Evolutionary conservation across 2,329 filamentous ascomycete species (phyloP).

Genomic region (Diaporthe caulivora): DNA sequence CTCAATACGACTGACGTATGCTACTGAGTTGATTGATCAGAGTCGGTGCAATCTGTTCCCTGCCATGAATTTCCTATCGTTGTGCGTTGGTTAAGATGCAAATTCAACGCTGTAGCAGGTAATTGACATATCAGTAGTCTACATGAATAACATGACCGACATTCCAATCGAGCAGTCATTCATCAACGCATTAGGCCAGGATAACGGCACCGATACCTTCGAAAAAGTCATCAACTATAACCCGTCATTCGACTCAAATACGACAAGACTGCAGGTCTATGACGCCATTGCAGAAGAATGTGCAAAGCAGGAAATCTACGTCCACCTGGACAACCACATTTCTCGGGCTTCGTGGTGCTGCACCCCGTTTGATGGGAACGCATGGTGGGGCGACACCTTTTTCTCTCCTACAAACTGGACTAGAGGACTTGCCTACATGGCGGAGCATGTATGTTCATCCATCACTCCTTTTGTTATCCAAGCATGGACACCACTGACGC

Average conservation of each 20-base stretch:
- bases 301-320: slow-evolving; percentile 65
- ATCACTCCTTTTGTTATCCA: neutral
- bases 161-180: slow-evolving; percentile 60
- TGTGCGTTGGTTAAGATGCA: too few species aligned
- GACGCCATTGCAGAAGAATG: slow-evolving; percentile 73
- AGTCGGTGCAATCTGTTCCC: slow-evolving; percentile 41
- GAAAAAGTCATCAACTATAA: slow-evolving; percentile 67
- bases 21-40: slow-evolving; percentile 74
- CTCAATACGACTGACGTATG: slow-evolving; percentile 71
- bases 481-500: slow-evolving; percentile 40
- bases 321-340: slow-evolving; percentile 73
- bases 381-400: slow-evolving; percentile 72
- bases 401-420: slow-evolving; percentile 72
- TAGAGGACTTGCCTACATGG: slow-evolving; percentile 71
- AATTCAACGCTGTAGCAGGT: too few species aligned
- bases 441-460: slow-evolving; percentile 61
- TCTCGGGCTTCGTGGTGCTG: slow-evolving; percentile 72
- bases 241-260: slow-evolving; percentile 65
- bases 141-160: slow-evolving; percentile 60
- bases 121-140: slow-evolving; percentile 44
- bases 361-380: slow-evolving; percentile 64
- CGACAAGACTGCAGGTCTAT: slow-evolving; percentile 69
- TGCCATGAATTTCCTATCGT: too few species aligned
- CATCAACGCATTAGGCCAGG: slow-evolving; percentile 58
- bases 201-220: slow-evolving; percentile 65